These are phyloP conservation scores for Diphasiastrum complanatum DNA, from an alignment of 83 land plant genomes.

Conservation along the genomic window DNA sequence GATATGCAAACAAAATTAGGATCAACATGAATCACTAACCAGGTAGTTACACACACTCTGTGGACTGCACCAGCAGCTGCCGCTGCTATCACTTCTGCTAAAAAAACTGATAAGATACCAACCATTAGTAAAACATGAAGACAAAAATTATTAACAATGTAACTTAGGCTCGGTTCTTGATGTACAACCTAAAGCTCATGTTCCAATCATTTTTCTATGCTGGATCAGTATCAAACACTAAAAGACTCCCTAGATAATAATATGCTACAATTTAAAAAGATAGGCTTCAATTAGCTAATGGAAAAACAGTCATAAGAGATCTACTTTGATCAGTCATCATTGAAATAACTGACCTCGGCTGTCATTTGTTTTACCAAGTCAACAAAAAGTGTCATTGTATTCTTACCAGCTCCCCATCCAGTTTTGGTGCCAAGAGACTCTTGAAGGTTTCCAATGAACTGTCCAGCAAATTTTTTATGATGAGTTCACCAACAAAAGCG, in stretches of 20 bases:
- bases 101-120: conserved; percentile 42
- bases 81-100: conserved; percentile 68
- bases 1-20: too few species aligned
- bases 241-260: not conserved
- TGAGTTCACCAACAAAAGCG: not conserved
- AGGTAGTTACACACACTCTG: conserved; percentile 90
- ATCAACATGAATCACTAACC: too few species aligned
- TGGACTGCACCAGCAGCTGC: conserved; percentile 86
- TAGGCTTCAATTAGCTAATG: too few species aligned
- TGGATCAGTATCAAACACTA: not conserved
- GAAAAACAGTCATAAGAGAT: too few species aligned
- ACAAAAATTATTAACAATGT: not conserved
- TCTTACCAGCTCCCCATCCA: conserved; percentile 94
- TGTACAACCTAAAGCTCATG: not conserved
- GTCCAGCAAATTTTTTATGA: conserved; percentile 18
- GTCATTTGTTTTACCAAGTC: too few species aligned
- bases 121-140: not conserved
- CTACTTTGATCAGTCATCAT: too few species aligned
- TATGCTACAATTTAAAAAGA: not conserved
- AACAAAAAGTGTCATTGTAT: not conserved
- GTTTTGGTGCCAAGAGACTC: conserved; percentile 59
- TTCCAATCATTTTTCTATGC: not conserved
- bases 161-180: not conserved
- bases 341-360: too few species aligned
- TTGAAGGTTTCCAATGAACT: conserved; percentile 91